Percentiles rank a stretch among this genome's conserved stretches.
phyloP scores from a whole-genome alignment of 176 grass and related monocot genomes.

The Ensete glaucum region DNA sequence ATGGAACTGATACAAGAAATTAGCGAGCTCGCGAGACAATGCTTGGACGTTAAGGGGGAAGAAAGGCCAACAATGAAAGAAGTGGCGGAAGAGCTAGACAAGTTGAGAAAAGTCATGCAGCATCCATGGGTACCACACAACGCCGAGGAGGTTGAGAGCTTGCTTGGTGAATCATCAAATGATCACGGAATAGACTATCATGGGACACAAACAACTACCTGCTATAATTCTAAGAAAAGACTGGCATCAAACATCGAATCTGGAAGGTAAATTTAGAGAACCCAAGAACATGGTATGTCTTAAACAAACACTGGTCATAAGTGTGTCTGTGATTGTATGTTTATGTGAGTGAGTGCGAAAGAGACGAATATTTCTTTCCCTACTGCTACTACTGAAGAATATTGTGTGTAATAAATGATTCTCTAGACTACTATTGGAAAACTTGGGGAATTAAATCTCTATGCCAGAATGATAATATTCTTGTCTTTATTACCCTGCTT shows the following conservation, averaged over 20 bases:
- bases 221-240: not conserved
- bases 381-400: no score
- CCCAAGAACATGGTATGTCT: no score
- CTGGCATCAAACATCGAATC: not conserved
- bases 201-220: not conserved
- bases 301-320: no score
- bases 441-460: no score
- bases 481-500: no score
- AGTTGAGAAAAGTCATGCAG: not conserved
- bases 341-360: no score
- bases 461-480: no score
- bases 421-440: no score
- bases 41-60: not conserved
- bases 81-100: not conserved
- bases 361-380: no score
- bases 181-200: not conserved
- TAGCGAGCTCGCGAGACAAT: not conserved
- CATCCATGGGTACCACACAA: not conserved
- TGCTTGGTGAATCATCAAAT: not conserved
- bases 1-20: not conserved
- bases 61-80: constrained; percentile 8
- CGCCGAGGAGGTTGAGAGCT: not conserved
- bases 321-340: no score
- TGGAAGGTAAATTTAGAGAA: not conserved
- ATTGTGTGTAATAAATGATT: no score